Base-by-base conservation (phyloP, 768 basidiomycete species). In the Pholiota molesta region DNA sequence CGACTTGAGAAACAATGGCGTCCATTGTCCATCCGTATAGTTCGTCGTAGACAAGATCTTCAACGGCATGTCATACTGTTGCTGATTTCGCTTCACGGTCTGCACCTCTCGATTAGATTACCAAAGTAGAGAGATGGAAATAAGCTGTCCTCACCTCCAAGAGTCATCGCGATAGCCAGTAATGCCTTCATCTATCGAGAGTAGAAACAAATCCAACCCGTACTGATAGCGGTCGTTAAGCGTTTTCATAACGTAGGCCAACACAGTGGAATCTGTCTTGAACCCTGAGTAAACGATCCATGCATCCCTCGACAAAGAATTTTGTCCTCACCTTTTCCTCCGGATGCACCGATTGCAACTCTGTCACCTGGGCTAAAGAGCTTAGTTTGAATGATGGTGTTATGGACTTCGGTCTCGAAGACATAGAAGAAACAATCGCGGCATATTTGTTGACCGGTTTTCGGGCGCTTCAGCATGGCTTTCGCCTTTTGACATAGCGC, bases 1-100 rank as follows among this genome's bases (percentile, higher is more conserved):
- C 97, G 26, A 99, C 87, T 74, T 96, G 89, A n/a, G 88, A 83
- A 51, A 99, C 97, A 59, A 99, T 93, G 16, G 86, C 84, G 68
- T 99, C 97, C 97, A 99, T 99, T 1, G 97, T 99, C 97, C 97
- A 99, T 17, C 97, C 97, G 67, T 99, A 99, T 5, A 99, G 83
- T 69, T 98, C 96, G 64, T 94, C 89, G 65, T 99, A 99, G 1
- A 94, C 26, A 99, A 82, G 60, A 99, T 98, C 78, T 97, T 97
- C 40, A 99, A 85, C 0, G 97, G 96, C 75, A 99, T 90, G 51
- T 89, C 84, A 72, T 99, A 99, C 75, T 99, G 96, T 61, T 91
- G 82, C 68, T 97, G 94, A 74, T 99, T 99, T 44, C 95, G 86
- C 75, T 99, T 98, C 44, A 99, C 97, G 0, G 97, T 98, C 97